Evolutionary conservation across 306 rosid genomes (phyloP), one percentile per base, ranked within the genome.

Genomic region (Hippophae gyantsensis): DNA sequence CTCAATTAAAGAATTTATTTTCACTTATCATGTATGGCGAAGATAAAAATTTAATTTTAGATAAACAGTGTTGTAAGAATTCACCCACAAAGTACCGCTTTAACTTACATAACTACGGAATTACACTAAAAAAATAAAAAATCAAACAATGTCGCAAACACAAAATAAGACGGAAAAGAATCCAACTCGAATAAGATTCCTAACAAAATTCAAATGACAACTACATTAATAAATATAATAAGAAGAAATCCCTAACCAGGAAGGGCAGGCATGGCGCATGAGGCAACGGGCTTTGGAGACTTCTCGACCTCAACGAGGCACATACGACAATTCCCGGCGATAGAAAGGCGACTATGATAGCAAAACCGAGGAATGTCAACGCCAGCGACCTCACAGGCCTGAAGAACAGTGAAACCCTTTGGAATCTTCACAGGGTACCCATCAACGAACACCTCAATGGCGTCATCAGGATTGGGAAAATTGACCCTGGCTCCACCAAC

Each of bases 201-300:
- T 4, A 32, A 32, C 5, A 32, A 32, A 32, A 32, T 3, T 32
- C 38, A 32, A 32, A 32, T 32, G 38, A 32, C 0, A 32, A 32
- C 13, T 23, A 49, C 3, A 49, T 18, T 13, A 13, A 10, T 0
- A 40, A 50, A 42, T 54, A n/a, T 42, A 6, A 5, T 43, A n/a
- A 56, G 32, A 6, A 8, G 23, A 53, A 32, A 4, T 32, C 0
- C 38, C 38, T 32, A 32, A 90, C 97, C 96, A 64, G 99, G 99
- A 66, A 92, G 96, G 51, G 99, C 99, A 14, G 99, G 99, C 99
- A 92, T 92, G 82, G 99, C 99, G 50, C 99, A 92, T 56, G 99
- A 92, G 55, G 99, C 99, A 51, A 92, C 99, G 32, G 99, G 96
- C 78, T 92, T 92, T 38, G 99, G 99, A 2, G 99, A 88, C 77